Evolutionary conservation across 495 filamentous ascomycete genomes (phyloP), one percentile per base, ranked within the genome.

Genomic region (Xylaria scruposa): DNA sequence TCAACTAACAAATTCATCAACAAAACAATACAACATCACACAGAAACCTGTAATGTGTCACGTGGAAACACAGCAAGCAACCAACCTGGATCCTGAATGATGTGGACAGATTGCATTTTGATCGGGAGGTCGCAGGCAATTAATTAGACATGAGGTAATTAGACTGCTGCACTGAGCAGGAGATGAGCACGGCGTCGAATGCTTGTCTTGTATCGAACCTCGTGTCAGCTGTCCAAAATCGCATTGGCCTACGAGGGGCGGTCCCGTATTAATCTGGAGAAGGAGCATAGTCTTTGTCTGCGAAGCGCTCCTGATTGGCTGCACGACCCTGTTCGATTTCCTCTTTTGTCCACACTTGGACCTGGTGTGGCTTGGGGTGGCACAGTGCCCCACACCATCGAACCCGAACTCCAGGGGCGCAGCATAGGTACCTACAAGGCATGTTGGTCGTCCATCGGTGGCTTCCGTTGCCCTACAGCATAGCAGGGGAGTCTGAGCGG

Each of bases 291-390:
- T n/a, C 31, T 56, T 58, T 54, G 61, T 29, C 24, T 19, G 12
- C 9, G 8, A 42, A 29, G 21, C n/a, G 21, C 13, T 2, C 19
- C 19, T 67, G 70, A 71, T 71, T 71, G 70, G 70, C 42, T 51
- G 17, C 29, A 66, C 38, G 51, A 12, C 70, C 70, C 36, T 71
- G 70, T 61, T 60, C 62, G 61, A 65, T 67, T 67, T 58, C 70
- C 70, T 60, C 61, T 65, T 71, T 60, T n/a, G 70, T 44, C 62
- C n/a, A 65, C 21, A 36, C 58, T 17, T 26, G 24, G 19, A 6
- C 31, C n/a, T 24, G 56, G 7, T 67, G 70, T 71, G 61, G 70
- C 62, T 71, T 59, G 70, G 33, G 69, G 33, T 40, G 47, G 70
- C 49, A 69, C 38, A 59, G 33, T 1, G n/a, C 12, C 38, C 63